These are phyloP conservation scores for Selenicereus undatus DNA, from an alignment of 148 eudicot species.

Conservation along the genomic window DNA sequence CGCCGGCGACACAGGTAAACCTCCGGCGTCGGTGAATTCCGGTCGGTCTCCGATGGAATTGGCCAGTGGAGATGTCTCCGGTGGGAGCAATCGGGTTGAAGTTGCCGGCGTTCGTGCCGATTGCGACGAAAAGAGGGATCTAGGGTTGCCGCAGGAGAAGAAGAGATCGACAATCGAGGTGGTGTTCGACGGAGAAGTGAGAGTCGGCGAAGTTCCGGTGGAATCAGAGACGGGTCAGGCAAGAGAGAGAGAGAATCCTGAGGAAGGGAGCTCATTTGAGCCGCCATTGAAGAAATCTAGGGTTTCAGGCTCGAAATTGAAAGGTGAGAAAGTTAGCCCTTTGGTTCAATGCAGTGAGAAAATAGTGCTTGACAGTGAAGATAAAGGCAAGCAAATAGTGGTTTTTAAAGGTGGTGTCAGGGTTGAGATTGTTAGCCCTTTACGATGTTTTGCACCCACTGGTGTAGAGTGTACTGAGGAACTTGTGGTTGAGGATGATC, in stretches of 20 bases:
- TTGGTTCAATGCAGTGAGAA: constrained; percentile 16
- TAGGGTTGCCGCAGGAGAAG: constrained; percentile 31
- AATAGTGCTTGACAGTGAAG: constrained; percentile 11
- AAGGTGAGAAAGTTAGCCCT: background rate
- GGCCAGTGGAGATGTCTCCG: background rate
- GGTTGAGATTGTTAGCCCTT: constrained; percentile 15
- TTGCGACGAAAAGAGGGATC: constrained; percentile 16
- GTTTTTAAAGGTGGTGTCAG: constrained; percentile 9
- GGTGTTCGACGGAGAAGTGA: constrained; percentile 1
- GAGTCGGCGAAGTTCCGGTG: constrained; percentile 1
- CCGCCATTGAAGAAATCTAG: constrained; percentile 12
- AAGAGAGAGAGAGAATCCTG: constrained; percentile 9
- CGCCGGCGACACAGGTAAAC: constrained; percentile 7
- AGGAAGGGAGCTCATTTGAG: background rate
- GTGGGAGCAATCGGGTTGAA: background rate
- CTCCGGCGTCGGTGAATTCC: constrained; percentile 12
- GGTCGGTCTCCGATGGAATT: background rate
- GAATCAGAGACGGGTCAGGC: constrained; percentile 5
- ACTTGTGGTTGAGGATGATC: background rate
- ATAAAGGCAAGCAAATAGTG: background rate
- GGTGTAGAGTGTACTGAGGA: constrained; percentile 2
- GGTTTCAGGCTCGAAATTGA: background rate
- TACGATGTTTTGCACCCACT: constrained; percentile 2
- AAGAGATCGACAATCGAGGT: constrained; percentile 7
- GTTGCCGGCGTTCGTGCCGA: background rate